These are phyloP conservation scores for Barnettozyma salicaria DNA, from an alignment of 805 yeast species.

Conservation along the genomic window DNA sequence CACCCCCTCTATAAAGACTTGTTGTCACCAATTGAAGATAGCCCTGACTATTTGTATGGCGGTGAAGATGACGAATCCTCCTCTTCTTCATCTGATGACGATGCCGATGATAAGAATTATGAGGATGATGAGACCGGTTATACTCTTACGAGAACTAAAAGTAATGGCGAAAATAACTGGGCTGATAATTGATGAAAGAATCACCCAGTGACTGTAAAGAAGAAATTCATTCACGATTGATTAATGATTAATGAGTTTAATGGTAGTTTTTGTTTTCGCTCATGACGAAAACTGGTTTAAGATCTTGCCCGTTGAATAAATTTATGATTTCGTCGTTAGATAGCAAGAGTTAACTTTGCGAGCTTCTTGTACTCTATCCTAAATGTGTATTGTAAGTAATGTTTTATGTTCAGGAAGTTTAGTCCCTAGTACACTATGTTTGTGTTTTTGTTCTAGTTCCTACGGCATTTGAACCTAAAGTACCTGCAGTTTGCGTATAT, in stretches of 20 bases:
- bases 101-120: conserved; percentile 19
- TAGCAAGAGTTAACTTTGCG: no score
- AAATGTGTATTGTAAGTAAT: no score
- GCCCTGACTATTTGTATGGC: conserved; percentile 21
- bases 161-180: conserved; percentile 33
- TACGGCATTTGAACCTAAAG: no score
- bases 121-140: conserved; percentile 30
- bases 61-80: conserved; percentile 17
- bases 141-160: conserved; percentile 30
- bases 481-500: no score
- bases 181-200: conserved; percentile 25
- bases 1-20: conserved; percentile 49
- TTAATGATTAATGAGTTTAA: conserved; percentile 11
- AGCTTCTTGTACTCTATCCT: no score
- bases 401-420: no score
- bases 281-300: no score
- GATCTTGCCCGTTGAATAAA: no score
- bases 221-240: conserved; percentile 7
- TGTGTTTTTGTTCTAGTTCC: no score
- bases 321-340: no score
- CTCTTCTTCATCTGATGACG: conserved; percentile 20
- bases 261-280: no score
- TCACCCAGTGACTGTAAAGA: not conserved
- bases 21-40: conserved; percentile 25
- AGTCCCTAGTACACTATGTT: no score